Percentiles rank a stretch among this genome's conserved stretches.
These are phyloP conservation scores for Castanopsis chinensis DNA, from an alignment of 306 rosid species.

Conservation along the genomic window DNA sequence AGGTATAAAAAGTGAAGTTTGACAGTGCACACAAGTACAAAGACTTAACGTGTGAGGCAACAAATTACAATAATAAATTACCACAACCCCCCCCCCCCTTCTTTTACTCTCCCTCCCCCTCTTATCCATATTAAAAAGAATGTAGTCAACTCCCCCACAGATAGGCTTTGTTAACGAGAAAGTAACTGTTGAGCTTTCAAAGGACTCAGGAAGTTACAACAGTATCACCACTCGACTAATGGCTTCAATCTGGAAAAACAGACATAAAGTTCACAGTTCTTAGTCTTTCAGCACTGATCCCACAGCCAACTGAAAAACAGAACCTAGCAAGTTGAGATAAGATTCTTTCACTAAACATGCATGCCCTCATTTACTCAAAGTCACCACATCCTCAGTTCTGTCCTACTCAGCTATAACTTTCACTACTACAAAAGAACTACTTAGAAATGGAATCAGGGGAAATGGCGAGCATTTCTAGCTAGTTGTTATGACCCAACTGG, in stretches of 20 bases:
- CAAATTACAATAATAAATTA: background rate
- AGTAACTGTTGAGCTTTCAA: background rate
- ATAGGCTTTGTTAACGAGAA: background rate
- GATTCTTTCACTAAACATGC: background rate
- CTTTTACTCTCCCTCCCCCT: too few species aligned
- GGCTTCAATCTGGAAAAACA: background rate
- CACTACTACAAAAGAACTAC: background rate
- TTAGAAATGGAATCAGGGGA: background rate
- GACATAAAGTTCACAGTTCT: background rate
- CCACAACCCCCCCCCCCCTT: too few species aligned
- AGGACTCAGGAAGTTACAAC: background rate
- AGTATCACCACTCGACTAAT: background rate
- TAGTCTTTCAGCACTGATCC: background rate
- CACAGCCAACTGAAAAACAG: background rate
- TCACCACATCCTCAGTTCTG: background rate
- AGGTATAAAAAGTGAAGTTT: background rate
- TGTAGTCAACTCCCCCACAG: too few species aligned
- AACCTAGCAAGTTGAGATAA: background rate
- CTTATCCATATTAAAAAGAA: too few species aligned
- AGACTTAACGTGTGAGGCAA: background rate
- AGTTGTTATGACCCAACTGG: background rate
- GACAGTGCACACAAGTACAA: background rate
- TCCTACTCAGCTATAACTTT: background rate
- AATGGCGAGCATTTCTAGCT: background rate
- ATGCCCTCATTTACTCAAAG: background rate